Percentiles rank a stretch among this genome's conserved stretches.
Evolutionary conservation across 805 yeast genomes (phyloP).

Genomic region (Saccharomycopsis sp.): DNA sequence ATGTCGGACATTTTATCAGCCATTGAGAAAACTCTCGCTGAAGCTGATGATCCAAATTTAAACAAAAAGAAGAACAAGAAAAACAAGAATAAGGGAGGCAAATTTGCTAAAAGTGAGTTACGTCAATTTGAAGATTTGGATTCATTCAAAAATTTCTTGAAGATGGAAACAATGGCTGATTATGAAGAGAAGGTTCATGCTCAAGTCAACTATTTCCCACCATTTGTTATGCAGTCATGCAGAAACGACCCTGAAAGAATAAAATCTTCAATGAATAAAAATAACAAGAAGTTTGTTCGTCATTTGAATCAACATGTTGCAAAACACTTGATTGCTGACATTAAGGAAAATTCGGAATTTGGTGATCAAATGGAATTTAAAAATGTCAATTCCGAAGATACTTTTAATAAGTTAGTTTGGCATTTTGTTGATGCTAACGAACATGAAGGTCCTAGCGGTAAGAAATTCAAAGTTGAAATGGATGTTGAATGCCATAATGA

Average conservation of each 20-base stretch:
- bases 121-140: slow-evolving; percentile 50
- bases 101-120: slow-evolving; percentile 9
- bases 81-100: slow-evolving; percentile 9
- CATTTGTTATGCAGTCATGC: slow-evolving; percentile 59
- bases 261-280: slow-evolving; percentile 64
- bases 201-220: slow-evolving; percentile 62
- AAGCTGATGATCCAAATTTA: slow-evolving; percentile 15
- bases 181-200: slow-evolving; percentile 61
- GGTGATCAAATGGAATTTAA: slow-evolving; percentile 41
- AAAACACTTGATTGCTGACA: slow-evolving; percentile 62
- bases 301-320: slow-evolving; percentile 70
- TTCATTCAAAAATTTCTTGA: slow-evolving; percentile 55
- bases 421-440: slow-evolving; percentile 51
- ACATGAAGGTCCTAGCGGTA: slow-evolving; percentile 46
- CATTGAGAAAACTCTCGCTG: slow-evolving; percentile 21
- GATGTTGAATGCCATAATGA: slow-evolving; percentile 60
- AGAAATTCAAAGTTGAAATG: slow-evolving; percentile 60
- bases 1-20: slow-evolving; percentile 22
- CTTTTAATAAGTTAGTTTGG: slow-evolving; percentile 50
- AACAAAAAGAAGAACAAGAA: slow-evolving; percentile 16
- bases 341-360: slow-evolving; percentile 53
- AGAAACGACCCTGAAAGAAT: slow-evolving; percentile 66
- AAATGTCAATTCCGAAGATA: slow-evolving; percentile 39
- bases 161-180: slow-evolving; percentile 71
- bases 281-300: slow-evolving; percentile 64